Base-by-base conservation (phyloP, 352 stramenopile species). In the Aphanomyces astaci region DNA sequence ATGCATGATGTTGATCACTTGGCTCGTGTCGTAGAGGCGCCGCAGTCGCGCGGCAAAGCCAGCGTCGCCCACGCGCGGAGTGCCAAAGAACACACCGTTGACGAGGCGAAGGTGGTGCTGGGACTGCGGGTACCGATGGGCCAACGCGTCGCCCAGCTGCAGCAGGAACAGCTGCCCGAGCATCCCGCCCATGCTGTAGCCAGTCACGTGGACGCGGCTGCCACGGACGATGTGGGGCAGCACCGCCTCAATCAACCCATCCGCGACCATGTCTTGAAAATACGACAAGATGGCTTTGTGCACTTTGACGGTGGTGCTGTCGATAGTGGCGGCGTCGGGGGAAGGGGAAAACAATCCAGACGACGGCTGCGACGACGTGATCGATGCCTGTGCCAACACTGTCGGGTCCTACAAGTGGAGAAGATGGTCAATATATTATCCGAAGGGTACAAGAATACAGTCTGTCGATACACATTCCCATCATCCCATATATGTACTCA, bases 171-270 rank as follows among this genome's bases (percentile, higher is more conserved):
- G 64, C 81, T 92, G 30, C 73, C 82, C 81, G 3, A 92, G 73
- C 81, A 90, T 90, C 5, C 86, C 86, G 5, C 86, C 86, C 86
- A 94, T 94, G 55, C 80, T 90, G 73, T 94, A 94, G 2, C 86
- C 86, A 7, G 86, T 94, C 30, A 94, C 77, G 71, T 92, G 82
- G 69, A 94, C 77, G 2, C 82, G 76, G 10, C 84, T 73, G n/a
- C 82, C 84, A 24, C 80, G 71, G 60, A 83, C 74, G 22, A 94
- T 80, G 57, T 92, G 92, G 67, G 79, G 75, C 60, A 90, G 73
- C 72, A 92, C 80, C 39, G 81, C 74, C 45, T 92, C 84, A 1
- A 94, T 70, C 24, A 94, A 66, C 1, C 86, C 86, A 59, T 86
- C 82, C 33, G 86, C 73, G 45, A 92, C 81, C 86, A 94, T 94